Conservation (phyloP, 2,329 filamentous ascomycete species). For the Gremmenia infestans region DNA sequence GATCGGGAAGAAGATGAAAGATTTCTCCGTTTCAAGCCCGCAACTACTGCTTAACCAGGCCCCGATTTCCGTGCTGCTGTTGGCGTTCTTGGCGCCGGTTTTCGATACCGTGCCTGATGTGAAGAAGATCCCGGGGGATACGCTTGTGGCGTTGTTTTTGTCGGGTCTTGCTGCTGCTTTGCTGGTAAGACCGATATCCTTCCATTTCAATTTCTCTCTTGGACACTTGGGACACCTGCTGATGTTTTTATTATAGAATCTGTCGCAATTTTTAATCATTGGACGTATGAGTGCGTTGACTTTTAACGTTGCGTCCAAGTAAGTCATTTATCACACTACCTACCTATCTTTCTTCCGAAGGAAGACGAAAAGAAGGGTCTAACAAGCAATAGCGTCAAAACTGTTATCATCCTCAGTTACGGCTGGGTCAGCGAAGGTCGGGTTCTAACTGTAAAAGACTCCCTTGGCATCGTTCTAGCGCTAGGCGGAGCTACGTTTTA, state of each 20-base stretch:
- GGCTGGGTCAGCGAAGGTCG: constrained; percentile 42
- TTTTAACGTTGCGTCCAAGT: constrained; percentile 30
- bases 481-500: constrained; percentile 42
- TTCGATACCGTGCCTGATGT: constrained; percentile 15
- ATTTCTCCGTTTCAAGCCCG: constrained; percentile 38
- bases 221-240: neutral
- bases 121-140: constrained; percentile 33
- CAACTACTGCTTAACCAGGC: constrained; percentile 43
- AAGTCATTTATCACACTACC: constrained; percentile 8
- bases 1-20: constrained; percentile 45
- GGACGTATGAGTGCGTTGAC: constrained; percentile 30
- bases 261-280: constrained; percentile 38
- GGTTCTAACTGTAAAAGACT: constrained; percentile 35
- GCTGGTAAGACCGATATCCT: constrained; percentile 21
- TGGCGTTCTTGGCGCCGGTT: constrained; percentile 37
- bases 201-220: neutral
- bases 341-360: neutral
- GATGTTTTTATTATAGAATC: constrained; percentile 21
- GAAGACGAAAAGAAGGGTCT: neutral
- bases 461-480: constrained; percentile 39
- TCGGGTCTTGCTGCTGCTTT: constrained; percentile 40
- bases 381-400: constrained; percentile 38
- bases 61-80: constrained; percentile 39
- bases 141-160: constrained; percentile 36
- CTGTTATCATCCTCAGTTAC: constrained; percentile 40